Base-by-base conservation (phyloP, 2,329 filamentous ascomycete genomes). In the Daldinia eschscholtzii region DNA sequence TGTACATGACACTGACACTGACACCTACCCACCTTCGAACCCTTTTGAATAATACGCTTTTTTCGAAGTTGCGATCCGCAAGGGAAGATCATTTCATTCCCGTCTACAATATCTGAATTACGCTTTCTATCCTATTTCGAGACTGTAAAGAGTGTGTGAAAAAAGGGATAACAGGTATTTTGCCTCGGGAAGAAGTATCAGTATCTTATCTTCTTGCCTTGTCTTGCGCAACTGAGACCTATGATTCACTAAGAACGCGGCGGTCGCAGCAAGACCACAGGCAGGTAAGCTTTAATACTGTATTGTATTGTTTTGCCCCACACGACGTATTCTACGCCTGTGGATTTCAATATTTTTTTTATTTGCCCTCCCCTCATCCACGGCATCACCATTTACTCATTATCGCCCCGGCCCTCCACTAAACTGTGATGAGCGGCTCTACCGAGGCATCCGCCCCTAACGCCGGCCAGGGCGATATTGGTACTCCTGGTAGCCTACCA, bases 401-500 rank as follows among this genome's bases (percentile, higher is more conserved):
- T 20, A 20, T 44, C 12, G 15, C 20, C 26, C 13, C 26, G 39
- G 50, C 39, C 12, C 30, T 58, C 53, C 61, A 59, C 59, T 42
- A 23, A 37, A 57, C 42, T 57, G 58, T 58, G 53, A 71, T 71
- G 65, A 56, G 41, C 66, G 30, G 33, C 44, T 20, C 41, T 30
- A 46, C 50, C 39, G 53, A 58, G 35, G 18, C 26, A 26, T 57
- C 70, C 42, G n/a, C 61, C 61, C 42, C 55, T 26, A 57, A 52
- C 41, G 68, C 70, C 61, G 68, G 68, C 46, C 62, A 70, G 33
- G 67, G 46, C 42, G 53, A 48, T 39, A 41, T 66, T 18, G 53
- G 48, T 50, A 65, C 61, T 42, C 53, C 68, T 18, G 52, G 56
- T 41, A 69, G 56, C 57, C 63, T 73, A 56, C 44, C 59, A 33